Percentiles rank a stretch among this genome's conserved stretches.
Evolutionary conservation across 2,329 filamentous ascomycete genomes (phyloP).

Genomic region (Celoporthe dispersa): DNA sequence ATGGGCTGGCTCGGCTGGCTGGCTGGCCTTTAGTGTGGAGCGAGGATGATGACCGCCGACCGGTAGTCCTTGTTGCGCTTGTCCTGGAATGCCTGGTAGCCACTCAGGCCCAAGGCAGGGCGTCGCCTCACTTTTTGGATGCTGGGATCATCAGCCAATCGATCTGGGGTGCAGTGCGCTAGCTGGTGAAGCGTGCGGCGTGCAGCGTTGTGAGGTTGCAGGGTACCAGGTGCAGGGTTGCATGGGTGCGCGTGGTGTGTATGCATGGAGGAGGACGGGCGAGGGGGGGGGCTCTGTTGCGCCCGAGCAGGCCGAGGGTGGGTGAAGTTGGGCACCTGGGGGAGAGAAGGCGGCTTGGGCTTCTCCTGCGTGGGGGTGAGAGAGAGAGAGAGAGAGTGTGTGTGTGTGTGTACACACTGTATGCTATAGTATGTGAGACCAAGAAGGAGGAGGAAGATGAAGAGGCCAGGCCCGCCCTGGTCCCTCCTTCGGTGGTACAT

Average conservation of each 20-base stretch:
- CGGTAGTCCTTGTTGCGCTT: not conserved
- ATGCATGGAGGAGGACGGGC: not conserved
- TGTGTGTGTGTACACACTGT: not conserved
- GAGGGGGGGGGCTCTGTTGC: not conserved
- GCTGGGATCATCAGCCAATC: not conserved
- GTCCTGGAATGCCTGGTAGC: not conserved
- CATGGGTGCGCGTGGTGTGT: not conserved
- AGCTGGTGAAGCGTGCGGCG: not conserved
- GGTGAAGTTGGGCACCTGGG: not conserved
- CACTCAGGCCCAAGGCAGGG: slow-evolving; percentile 10
- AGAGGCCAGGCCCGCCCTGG: not conserved
- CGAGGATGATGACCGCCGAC: not conserved
- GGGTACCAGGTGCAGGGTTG: not conserved
- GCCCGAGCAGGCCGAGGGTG: not conserved
- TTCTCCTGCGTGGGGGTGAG: not conserved
- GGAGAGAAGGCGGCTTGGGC: not conserved
- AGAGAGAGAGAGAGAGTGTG: no score
- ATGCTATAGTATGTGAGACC: no score
- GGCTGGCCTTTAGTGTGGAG: not conserved
- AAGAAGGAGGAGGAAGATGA: not conserved
- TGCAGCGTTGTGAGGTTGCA: not conserved
- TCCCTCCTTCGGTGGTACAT: not conserved
- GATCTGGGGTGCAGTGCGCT: not conserved
- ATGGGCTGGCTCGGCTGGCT: not conserved
- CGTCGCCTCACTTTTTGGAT: slow-evolving; percentile 14